These are phyloP conservation scores for Obba rivulosa DNA, from an alignment of 768 basidiomycete species.

Conservation along the genomic window DNA sequence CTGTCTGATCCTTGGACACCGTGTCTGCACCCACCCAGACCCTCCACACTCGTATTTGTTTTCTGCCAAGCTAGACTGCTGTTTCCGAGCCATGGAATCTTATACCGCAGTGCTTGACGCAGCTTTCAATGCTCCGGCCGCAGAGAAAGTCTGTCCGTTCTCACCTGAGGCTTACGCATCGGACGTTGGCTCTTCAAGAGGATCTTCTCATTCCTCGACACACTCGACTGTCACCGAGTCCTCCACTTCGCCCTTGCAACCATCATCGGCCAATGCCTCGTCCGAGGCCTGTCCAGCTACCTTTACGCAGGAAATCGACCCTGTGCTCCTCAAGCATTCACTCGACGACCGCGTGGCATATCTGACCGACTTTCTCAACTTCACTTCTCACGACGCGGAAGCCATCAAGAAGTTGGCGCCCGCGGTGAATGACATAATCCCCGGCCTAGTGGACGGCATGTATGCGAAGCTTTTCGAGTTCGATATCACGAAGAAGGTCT, in stretches of 20 bases:
- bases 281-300: constrained; percentile 5
- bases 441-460: constrained; percentile 38
- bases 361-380: constrained; percentile 40
- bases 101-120: constrained; percentile 2
- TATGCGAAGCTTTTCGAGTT: constrained; percentile 43
- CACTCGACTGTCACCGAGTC: background rate
- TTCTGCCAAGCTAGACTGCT: background rate
- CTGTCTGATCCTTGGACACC: background rate
- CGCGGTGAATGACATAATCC: constrained; percentile 38
- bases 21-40: background rate
- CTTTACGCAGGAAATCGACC: constrained; percentile 24
- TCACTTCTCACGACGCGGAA: constrained; percentile 36
- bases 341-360: constrained; percentile 38
- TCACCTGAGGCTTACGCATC: background rate
- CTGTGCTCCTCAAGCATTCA: constrained; percentile 23
- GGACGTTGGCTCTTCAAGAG: background rate
- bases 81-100: constrained; percentile 2
- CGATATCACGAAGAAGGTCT: constrained; percentile 37
- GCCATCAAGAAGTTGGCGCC: constrained; percentile 36
- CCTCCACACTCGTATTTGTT: background rate
- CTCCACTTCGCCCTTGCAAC: background rate
- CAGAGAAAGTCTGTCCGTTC: constrained; percentile 15
- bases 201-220: constrained; percentile 3
- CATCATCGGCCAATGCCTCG: background rate
- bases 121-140: constrained; percentile 2